phyloP scores from a whole-genome alignment of 1,139 yeast species.

The Blastobotrys persicus region DNA sequence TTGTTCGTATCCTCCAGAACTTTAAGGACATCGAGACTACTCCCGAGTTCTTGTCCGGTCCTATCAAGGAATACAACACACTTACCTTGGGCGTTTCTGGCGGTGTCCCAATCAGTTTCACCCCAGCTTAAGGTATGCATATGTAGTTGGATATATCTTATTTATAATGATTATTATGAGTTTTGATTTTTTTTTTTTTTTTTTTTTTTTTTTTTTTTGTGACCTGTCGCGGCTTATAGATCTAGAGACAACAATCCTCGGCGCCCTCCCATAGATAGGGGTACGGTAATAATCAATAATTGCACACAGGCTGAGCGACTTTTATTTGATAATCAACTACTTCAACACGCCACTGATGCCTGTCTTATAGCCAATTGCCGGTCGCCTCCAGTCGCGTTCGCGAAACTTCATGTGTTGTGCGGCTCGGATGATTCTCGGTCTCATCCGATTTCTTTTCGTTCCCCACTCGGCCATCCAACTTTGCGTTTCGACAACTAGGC shows the following conservation, averaged over 20 bases:
- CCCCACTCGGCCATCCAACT: neutral
- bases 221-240: too few relatives aligned
- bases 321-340: too few relatives aligned
- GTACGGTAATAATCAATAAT: too few relatives aligned
- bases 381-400: too few relatives aligned
- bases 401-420: too few relatives aligned
- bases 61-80: constrained; percentile 13
- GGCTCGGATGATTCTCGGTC: neutral
- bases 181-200: neutral
- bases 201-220: too few relatives aligned
- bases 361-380: too few relatives aligned
- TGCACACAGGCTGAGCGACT: too few relatives aligned
- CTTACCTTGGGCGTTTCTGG: constrained; percentile 10
- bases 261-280: too few relatives aligned
- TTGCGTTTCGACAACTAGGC: neutral
- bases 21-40: constrained; percentile 22
- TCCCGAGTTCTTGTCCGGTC: constrained; percentile 9
- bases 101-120: constrained; percentile 5
- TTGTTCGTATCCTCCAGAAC: constrained; percentile 45
- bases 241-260: too few relatives aligned
- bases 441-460: neutral
- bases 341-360: too few relatives aligned
- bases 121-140: constrained; percentile 1
- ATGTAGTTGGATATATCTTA: neutral
- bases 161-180: neutral